Base-by-base conservation (phyloP, 164 flowering plant species). In the Chimonanthus praecox region DNA sequence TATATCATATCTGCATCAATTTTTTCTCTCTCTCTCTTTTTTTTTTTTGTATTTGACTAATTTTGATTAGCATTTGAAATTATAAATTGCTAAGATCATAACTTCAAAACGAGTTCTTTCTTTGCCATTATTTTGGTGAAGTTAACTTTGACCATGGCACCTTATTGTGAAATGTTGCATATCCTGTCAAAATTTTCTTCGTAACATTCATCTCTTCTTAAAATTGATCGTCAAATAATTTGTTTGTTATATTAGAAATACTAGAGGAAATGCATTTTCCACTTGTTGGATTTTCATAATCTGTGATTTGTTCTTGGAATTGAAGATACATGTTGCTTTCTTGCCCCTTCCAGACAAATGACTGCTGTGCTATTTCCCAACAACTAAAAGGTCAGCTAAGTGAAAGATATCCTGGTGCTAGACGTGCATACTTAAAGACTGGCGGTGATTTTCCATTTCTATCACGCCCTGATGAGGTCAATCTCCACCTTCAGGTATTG, bases 401-500 rank as follows among this genome's bases (percentile, higher is more conserved):
- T 74, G 98, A 94, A 77, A 87, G 91, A 76, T 96, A 94, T 73
- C 91, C 94, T 62, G 98, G 88, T 80, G 97, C 98, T 62, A 86
- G 97, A 74, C 83, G 85, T 71, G 99, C 99, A 65, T 81, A 77
- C 78, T 77, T 96, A 77, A 96, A 96, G 79, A 83, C 83, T 61
- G 99, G 98, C 8, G 97, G 98, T 33, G 99, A 96, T 85, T 96
- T 94, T 76, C 98, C 97, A 61, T 96, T 94, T 82, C 97, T 96
- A 82, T 96, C 99, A 9, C 92, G 98, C 43, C 85, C 99, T 6
- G 99, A 96, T 86, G 99, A 96, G 87, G 98, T 94, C 64, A 96
- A 94, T 83, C 84, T 96, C 64, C 97, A 96, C 84, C 92, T 96
- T 74, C 98, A 94, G 99, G 99, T 94, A 84, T 13, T 67, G 11